phyloP scores from a whole-genome alignment of 2,329 filamentous ascomycete genomes.

The Magnaporthiopsis rhizophila region DNA sequence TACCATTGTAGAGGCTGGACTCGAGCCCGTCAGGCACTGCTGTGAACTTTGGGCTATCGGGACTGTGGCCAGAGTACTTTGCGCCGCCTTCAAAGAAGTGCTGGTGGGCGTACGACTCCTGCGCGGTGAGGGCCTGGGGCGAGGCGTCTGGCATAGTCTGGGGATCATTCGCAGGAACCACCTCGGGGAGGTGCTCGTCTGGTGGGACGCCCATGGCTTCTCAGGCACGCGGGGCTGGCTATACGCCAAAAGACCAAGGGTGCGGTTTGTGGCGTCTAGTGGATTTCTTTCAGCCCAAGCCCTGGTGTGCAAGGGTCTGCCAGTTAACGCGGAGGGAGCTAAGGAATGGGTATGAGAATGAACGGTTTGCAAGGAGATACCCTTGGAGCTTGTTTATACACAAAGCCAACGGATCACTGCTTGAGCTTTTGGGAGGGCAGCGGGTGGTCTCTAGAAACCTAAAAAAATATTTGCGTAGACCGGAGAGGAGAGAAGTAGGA shows the following conservation, averaged over 20 bases:
- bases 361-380: neutral
- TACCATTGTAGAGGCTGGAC: conserved; percentile 4
- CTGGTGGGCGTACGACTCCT: conserved; percentile 9
- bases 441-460: too few species aligned
- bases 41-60: conserved; percentile 10
- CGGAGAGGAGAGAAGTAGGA: too few species aligned
- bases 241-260: neutral
- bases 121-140: conserved; percentile 11
- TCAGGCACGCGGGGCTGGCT: neutral
- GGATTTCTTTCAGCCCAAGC: neutral
- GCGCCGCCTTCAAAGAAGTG: conserved; percentile 14
- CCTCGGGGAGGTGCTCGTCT: conserved; percentile 19
- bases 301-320: neutral
- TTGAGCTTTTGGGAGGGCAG: too few species aligned
- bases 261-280: neutral
- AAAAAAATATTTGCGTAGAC: too few species aligned
- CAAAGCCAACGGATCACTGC: neutral
- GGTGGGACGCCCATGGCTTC: neutral
- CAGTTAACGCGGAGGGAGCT: conserved; percentile 8
- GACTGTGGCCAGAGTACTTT: conserved; percentile 12
- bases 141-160: conserved; percentile 18
- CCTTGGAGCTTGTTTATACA: neutral
- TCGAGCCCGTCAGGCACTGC: conserved; percentile 10
- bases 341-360: neutral
- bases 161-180: conserved; percentile 12